These are phyloP conservation scores for Tulasnella sp. DNA, from an alignment of 768 basidiomycete species.

Conservation along the genomic window DNA sequence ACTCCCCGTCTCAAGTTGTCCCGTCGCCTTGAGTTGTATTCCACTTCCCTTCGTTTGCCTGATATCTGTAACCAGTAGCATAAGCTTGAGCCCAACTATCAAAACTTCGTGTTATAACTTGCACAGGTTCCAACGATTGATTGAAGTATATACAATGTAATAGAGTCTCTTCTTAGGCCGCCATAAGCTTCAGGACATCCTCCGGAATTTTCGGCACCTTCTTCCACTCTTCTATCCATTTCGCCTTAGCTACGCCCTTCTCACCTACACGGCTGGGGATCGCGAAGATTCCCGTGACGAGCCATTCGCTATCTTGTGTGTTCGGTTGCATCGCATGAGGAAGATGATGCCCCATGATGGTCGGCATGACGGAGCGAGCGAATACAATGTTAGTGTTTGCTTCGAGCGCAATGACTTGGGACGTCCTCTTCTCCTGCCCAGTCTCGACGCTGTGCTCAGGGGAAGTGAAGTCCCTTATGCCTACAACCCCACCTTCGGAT, in stretches of 20 bases:
- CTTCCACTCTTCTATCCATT: constrained; percentile 20
- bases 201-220: constrained; percentile 13
- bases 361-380: constrained; percentile 55
- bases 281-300: constrained; percentile 56
- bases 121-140: background rate
- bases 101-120: background rate
- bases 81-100: too few relatives aligned
- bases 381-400: constrained; percentile 63
- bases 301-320: constrained; percentile 35
- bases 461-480: constrained; percentile 40
- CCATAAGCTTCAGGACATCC: constrained; percentile 8
- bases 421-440: constrained; percentile 22
- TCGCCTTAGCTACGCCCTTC: constrained; percentile 14
- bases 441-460: constrained; percentile 1
- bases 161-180: background rate
- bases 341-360: constrained; percentile 40
- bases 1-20: background rate
- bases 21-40: background rate
- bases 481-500: constrained; percentile 51
- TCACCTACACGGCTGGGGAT: constrained; percentile 23
- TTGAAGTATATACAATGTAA: background rate
- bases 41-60: background rate
- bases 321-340: constrained; percentile 25
- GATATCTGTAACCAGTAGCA: background rate
- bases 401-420: constrained; percentile 48